These are phyloP conservation scores for Hymenoscyphus repandus DNA, from an alignment of 2,329 filamentous ascomycete species.

Conservation along the genomic window DNA sequence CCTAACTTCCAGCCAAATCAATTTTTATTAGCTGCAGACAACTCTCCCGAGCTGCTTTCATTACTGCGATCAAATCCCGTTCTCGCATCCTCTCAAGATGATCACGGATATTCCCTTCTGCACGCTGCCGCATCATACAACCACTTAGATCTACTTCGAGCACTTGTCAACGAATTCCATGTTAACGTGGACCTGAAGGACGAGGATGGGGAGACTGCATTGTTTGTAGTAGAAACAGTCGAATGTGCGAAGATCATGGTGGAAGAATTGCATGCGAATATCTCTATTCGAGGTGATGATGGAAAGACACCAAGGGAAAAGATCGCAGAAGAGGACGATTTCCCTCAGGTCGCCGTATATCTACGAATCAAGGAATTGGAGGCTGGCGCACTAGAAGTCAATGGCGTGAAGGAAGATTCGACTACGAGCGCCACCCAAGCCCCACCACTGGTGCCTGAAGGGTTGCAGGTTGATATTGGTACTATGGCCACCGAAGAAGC, in stretches of 20 bases:
- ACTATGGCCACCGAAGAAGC: slow-evolving; percentile 62
- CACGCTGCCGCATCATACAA: slow-evolving; percentile 93
- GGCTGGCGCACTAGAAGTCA: slow-evolving; percentile 29
- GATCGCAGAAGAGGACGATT: slow-evolving; percentile 73
- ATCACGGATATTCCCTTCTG: slow-evolving; percentile 88
- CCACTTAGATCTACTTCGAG: slow-evolving; percentile 72
- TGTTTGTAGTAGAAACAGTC: slow-evolving; percentile 84
- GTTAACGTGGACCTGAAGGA: slow-evolving; percentile 79
- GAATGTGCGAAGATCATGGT: slow-evolving; percentile 74
- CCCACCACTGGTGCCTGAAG: slow-evolving; percentile 65
- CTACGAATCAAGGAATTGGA: slow-evolving; percentile 40
- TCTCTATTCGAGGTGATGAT: slow-evolving; percentile 61
- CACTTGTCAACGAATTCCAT: slow-evolving; percentile 68
- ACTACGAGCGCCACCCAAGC: slow-evolving; percentile 32
- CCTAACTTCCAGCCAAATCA: slow-evolving; percentile 44
- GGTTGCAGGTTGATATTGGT: slow-evolving; percentile 71
- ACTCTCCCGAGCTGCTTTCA: slow-evolving; percentile 65
- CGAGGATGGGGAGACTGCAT: slow-evolving; percentile 88
- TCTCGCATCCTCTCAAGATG: slow-evolving; percentile 77
- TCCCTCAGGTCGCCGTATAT: slow-evolving; percentile 69
- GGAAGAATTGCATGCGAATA: slow-evolving; percentile 73
- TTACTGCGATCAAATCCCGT: slow-evolving; percentile 69
- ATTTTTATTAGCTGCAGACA: slow-evolving; percentile 77
- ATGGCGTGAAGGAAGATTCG: slow-evolving; percentile 26
- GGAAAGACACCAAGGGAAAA: slow-evolving; percentile 77